These are phyloP conservation scores for Kodamaea neixiangensis DNA, from an alignment of 805 yeast species.

Conservation along the genomic window DNA sequence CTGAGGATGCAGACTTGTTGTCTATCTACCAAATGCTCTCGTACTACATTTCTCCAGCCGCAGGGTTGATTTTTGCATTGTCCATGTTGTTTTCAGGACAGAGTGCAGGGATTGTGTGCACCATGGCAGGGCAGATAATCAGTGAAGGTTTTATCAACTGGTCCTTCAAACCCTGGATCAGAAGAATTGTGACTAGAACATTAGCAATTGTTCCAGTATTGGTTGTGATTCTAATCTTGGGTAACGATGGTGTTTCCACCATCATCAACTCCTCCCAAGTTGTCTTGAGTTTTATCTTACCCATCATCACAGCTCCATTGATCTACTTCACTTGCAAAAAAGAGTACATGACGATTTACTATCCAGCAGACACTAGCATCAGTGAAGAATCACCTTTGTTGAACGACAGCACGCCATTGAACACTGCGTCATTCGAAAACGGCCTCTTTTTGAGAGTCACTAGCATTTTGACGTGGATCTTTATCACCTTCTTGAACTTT, in stretches of 20 bases:
- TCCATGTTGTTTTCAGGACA: slow-evolving; percentile 50
- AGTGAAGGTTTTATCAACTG: slow-evolving; percentile 49
- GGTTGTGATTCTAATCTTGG: slow-evolving; percentile 36
- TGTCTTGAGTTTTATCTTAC: slow-evolving; percentile 44
- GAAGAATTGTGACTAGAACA: slow-evolving; percentile 42
- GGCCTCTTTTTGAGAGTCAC: slow-evolving; percentile 34
- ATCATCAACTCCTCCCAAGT: slow-evolving; percentile 49
- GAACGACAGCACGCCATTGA: slow-evolving; percentile 11
- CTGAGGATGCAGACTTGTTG: slow-evolving; percentile 46
- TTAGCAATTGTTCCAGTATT: slow-evolving; percentile 46
- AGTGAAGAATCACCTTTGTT: slow-evolving; percentile 19
- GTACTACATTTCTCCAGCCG: slow-evolving; percentile 45
- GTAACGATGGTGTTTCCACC: slow-evolving; percentile 46
- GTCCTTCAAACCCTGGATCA: slow-evolving; percentile 45
- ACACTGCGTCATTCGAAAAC: slow-evolving; percentile 39
- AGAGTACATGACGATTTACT: slow-evolving; percentile 42
- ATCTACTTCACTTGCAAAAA: slow-evolving; percentile 45
- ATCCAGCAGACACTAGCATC: slow-evolving; percentile 16
- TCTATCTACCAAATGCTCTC: slow-evolving; percentile 48
- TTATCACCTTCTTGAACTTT: slow-evolving; percentile 40
- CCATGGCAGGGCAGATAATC: slow-evolving; percentile 50
- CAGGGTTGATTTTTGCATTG: slow-evolving; percentile 46
- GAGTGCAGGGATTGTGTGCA: slow-evolving; percentile 50
- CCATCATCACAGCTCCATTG: slow-evolving; percentile 47
- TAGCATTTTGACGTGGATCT: slow-evolving; percentile 41